Evolutionary conservation across 169 alveolate species (phyloP).

Genomic region (Eimeria praecox): DNA sequence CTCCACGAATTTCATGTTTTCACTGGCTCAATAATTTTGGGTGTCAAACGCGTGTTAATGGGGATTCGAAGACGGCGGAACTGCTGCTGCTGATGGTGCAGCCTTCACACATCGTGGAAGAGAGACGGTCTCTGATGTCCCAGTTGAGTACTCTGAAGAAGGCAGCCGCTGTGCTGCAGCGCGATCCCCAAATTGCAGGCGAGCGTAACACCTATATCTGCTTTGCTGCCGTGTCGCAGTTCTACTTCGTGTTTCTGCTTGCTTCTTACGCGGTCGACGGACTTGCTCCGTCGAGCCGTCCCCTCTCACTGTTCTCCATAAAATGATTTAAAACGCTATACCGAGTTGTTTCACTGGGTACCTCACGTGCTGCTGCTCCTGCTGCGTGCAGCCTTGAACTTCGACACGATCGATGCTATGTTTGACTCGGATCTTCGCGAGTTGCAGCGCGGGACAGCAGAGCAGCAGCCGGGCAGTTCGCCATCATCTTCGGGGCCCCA

Average conservation of each 20-base stretch:
- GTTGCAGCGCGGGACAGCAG: conserved; percentile 58
- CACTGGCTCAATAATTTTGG: neutral
- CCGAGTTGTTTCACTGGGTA: neutral
- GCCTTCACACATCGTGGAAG: conserved; percentile 82
- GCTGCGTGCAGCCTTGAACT: conserved; percentile 55
- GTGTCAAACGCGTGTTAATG: neutral
- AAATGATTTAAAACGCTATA: neutral
- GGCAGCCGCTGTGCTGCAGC: conserved; percentile 80
- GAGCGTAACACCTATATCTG: neutral
- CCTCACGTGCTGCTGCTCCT: neutral
- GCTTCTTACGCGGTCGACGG: neutral
- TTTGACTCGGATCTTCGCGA: conserved; percentile 73
- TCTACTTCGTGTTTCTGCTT: neutral
- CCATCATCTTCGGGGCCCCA: conserved; percentile 11
- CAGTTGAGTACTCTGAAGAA: conserved; percentile 79
- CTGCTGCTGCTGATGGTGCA: conserved; percentile 62
- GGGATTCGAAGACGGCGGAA: neutral
- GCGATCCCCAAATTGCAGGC: conserved; percentile 78
- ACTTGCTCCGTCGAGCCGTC: neutral
- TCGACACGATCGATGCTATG: conserved; percentile 65
- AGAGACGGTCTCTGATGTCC: conserved; percentile 63
- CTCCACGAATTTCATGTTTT: neutral
- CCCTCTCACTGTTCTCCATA: neutral
- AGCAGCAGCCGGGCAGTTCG: conserved; percentile 31
- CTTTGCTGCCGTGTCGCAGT: neutral